phyloP scores from a whole-genome alignment of 2,329 filamentous ascomycete genomes.

The Xylaria sp. region DNA sequence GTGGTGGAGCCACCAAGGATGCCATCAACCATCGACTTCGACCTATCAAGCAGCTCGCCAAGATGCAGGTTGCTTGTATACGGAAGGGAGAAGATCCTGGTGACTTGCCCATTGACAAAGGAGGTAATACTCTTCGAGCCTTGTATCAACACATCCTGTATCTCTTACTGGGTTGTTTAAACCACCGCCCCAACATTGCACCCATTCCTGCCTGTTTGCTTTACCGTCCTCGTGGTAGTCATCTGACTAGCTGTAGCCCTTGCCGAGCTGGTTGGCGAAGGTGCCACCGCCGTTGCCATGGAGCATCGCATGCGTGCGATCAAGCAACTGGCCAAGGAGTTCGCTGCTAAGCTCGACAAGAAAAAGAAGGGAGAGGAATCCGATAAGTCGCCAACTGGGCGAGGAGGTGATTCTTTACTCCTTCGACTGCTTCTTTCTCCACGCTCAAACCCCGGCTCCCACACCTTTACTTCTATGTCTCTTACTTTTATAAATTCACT shows the following conservation, averaged over 20 bases:
- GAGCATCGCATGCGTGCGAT: conserved; percentile 65
- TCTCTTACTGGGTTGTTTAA: conserved; percentile 1
- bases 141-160: conserved; percentile 18
- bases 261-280: conserved; percentile 52
- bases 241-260: conserved; percentile 32
- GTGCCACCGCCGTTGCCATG: conserved; percentile 59
- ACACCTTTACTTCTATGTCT: background rate
- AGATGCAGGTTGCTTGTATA: conserved; percentile 51
- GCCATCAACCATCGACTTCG: conserved; percentile 55
- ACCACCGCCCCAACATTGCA: conserved; percentile 9
- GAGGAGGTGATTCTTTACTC: conserved; percentile 52
- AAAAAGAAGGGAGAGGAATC: conserved; percentile 54
- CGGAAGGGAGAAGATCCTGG: conserved; percentile 50
- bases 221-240: background rate
- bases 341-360: conserved; percentile 23
- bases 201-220: conserved; percentile 3
- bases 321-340: conserved; percentile 55
- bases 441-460: too few species aligned
- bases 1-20: conserved; percentile 50
- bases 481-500: background rate
- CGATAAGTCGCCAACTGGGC: conserved; percentile 53
- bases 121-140: conserved; percentile 48
- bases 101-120: conserved; percentile 51
- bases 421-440: background rate
- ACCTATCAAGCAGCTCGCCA: conserved; percentile 54